A percentile compares a stretch with the other conserved stretches of the same genome.
Evolutionary conservation across 106 monocot species (phyloP).

Genomic region (Platanthera zijinensis): DNA sequence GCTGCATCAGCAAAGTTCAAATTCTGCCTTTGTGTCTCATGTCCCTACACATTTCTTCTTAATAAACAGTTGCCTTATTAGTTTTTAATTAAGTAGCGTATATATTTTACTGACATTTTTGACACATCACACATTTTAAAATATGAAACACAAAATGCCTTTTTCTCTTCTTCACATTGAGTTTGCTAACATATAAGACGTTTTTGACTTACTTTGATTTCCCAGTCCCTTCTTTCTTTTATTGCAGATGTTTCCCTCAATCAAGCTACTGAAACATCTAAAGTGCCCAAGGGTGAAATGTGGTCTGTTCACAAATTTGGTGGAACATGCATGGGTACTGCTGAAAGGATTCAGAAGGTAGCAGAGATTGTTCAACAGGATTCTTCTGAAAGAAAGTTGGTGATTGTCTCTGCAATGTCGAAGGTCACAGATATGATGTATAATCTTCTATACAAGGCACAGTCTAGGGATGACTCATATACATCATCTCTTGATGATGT

Average conservation of each 20-base stretch:
- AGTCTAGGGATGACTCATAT: constrained; percentile 86
- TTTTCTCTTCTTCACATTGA: not conserved
- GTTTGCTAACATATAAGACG: not conserved
- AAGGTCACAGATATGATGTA: constrained; percentile 99
- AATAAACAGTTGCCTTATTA: not conserved
- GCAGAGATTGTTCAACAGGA: constrained; percentile 63
- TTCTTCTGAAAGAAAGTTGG: constrained; percentile 78
- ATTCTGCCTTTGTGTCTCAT: not conserved
- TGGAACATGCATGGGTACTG: constrained; percentile 92
- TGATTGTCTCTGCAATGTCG: constrained; percentile 98
- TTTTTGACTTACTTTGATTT: not conserved
- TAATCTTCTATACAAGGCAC: constrained; percentile 70
- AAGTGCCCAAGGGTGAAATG: constrained; percentile 63
- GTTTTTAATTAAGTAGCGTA: not conserved
- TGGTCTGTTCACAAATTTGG: constrained; percentile 99
- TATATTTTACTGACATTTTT: not conserved
- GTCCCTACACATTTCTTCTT: not conserved
- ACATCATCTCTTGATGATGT: constrained; percentile 60
- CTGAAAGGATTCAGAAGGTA: constrained; percentile 74
- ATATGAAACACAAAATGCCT: not conserved
- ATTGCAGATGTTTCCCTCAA: constrained; percentile 56
- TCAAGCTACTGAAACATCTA: constrained; percentile 21
- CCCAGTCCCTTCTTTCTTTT: not conserved
- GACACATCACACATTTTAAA: not conserved
- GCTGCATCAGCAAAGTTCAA: not conserved